phyloP scores from a whole-genome alignment of 257 asterid species.

The Rubia yunnanensis region DNA sequence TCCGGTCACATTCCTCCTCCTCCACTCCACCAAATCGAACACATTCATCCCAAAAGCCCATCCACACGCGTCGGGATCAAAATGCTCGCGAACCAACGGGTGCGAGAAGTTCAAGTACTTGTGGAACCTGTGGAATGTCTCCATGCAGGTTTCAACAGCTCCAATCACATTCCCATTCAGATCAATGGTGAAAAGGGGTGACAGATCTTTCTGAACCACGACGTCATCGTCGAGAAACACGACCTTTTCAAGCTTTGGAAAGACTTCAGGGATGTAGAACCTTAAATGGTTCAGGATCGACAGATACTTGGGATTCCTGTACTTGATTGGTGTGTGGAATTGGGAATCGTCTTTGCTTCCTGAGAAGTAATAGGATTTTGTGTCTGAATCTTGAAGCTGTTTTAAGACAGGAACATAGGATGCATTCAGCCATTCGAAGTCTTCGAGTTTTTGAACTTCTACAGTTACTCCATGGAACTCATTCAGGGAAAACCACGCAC shows the following conservation, averaged over 20 bases:
- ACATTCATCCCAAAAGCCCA: slow-evolving; percentile 11
- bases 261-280: slow-evolving; percentile 4
- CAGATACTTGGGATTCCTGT: slow-evolving; percentile 4
- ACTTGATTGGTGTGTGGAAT: slow-evolving; percentile 3
- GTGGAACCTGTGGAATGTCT: background rate
- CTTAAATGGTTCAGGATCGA: slow-evolving; percentile 4
- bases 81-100: background rate
- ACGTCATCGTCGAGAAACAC: slow-evolving; percentile 7
- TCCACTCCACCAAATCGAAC: slow-evolving; percentile 4
- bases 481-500: slow-evolving; percentile 4
- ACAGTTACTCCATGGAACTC: slow-evolving; percentile 3
- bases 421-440: slow-evolving; percentile 4
- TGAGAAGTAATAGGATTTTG: slow-evolving; percentile 2
- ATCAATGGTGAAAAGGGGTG: background rate
- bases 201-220: slow-evolving; percentile 5
- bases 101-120: slow-evolving; percentile 2
- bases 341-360: slow-evolving; percentile 4
- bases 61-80: slow-evolving; percentile 8
- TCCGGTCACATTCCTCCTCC: background rate
- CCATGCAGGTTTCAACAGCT: slow-evolving; percentile 9
- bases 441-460: slow-evolving; percentile 4
- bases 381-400: slow-evolving; percentile 8
- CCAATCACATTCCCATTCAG: slow-evolving; percentile 7
- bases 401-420: slow-evolving; percentile 7
- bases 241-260: background rate